Evolutionary conservation across 1,139 yeast genomes (phyloP), one percentile per base, ranked within the genome.

Genomic region (Arxiozyma telluris): DNA sequence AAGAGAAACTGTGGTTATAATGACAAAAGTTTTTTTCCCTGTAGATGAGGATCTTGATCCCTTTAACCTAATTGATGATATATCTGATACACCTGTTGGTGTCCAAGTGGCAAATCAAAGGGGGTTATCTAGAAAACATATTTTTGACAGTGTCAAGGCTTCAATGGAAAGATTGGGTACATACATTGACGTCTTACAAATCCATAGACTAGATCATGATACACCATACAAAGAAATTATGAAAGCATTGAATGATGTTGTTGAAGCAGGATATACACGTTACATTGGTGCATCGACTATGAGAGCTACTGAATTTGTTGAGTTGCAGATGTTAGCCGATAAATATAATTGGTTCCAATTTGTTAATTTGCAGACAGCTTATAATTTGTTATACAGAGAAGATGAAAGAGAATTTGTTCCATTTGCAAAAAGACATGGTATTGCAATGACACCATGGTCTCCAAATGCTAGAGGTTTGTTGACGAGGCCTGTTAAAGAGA

Each of bases 241-340:
- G 79, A 70, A 63, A 53, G 76, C 81, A 3, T 67, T 78, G 55
- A 75, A 78, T 59, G 79, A 77, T 60, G 73, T 75, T 44, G 75
- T 78, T 27, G 72, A 71, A 42, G 53, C 63, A 38, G 82, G 81
- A 4, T 60, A 64, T 17, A 65, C 71, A 11, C 68, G 80, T 52
- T 78, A 78, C 60, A 69, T 78, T 53, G 82, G 82, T 11, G 81
- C 81, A 0, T 76, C 80, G 0, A 62, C 79, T 1, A 77, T 78
- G 81, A 71, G 68, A 52, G 72, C 78, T 1, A 68, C 66, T 42
- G 76, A 76, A 56, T 75, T 78, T 61, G 77, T 72, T 12, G 73
- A 73, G 63, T 63, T 76, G 59, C 81, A 78, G 61, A 61, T 59
- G 51, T 64, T 72, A 50, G 81, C 82, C 11, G 79, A 77, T 44